Conservation (phyloP, 169 alveolate genomes). For the Plasmodium vinckei region DNA sequence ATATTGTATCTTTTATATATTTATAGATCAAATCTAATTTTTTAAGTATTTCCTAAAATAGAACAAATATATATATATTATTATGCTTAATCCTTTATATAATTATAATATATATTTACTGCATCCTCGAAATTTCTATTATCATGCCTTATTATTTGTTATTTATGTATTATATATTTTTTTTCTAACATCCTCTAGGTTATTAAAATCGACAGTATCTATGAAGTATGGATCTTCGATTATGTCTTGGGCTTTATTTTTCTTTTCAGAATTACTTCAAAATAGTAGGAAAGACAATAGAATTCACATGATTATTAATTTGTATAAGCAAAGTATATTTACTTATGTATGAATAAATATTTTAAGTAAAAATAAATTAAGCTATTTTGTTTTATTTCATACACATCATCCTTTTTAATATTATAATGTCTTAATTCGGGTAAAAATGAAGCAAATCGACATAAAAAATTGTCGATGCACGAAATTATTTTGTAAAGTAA, state of each 20-base stretch:
- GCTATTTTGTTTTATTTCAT: not conserved
- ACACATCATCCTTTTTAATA: slow-evolving; percentile 58
- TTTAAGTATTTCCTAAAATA: slow-evolving; percentile 54
- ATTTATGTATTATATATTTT: not conserved
- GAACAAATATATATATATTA: not conserved
- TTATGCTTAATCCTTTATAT: not conserved
- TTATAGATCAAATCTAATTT: slow-evolving; percentile 57
- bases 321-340: too few species aligned
- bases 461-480: slow-evolving; percentile 55
- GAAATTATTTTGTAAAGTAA: slow-evolving; percentile 54
- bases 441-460: slow-evolving; percentile 66
- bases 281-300: not conserved
- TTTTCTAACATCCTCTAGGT: slow-evolving; percentile 48
- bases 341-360: not conserved
- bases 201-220: slow-evolving; percentile 42
- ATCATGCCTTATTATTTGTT: not conserved
- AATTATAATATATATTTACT: not conserved
- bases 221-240: slow-evolving; percentile 60
- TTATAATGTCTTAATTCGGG: slow-evolving; percentile 72
- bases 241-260: slow-evolving; percentile 60
- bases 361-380: not conserved
- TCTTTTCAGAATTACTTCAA: slow-evolving; percentile 45
- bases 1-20: slow-evolving; percentile 65
- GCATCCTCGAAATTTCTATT: not conserved
- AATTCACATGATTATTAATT: too few species aligned